Evolutionary conservation across 2,329 filamentous ascomycete genomes (phyloP), one percentile per base, ranked within the genome.

Genomic region (Xylaria arbuscula): DNA sequence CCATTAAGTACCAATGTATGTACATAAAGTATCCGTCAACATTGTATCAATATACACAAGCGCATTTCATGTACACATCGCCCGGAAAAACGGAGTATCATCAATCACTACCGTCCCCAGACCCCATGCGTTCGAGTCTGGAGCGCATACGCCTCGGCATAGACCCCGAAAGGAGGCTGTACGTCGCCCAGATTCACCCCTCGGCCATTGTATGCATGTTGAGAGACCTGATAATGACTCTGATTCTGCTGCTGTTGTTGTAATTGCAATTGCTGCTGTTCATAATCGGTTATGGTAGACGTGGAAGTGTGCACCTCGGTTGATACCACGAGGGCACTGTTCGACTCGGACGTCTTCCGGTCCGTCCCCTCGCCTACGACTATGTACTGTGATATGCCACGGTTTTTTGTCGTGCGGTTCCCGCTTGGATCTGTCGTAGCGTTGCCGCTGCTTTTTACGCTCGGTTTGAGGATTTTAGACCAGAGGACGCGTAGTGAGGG

Each of bases 381-480:
- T 0, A 66, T 61, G 40, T 69, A 66, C 38, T 69, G 62, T 36
- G 62, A 66, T 19, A 34, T 54, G 17, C 36, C 55, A 34, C 69
- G 66, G 36, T 54, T 66, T 28, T 28, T 28, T 28, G 28, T 28
- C 45, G 65, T 70, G 19, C 62, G 24, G 42, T 53, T 63, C 9
- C 47, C 54, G 13, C 65, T 62, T 13, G 54, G 62, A 32, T 59
- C 63, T 7, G 60, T 58, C 7, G 66, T 36, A n/a, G 34, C 22
- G 45, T 48, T 17, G 15, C 40, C 40, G 40, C 24, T 28, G 15
- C 60, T 53, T 17, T 45, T 45, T 15, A 45, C 40, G 47, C 55
- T 28, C 1, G 67, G 67, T 7, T 66, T 65, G 2, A 71, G 64
- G 47, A 69, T 55, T 34, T 70, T 71, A n/a, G 67, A 71, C 69